Evolutionary conservation across 139 green algal species (phyloP), one percentile per base, ranked within the genome.

Genomic region (Micractinium sp.): DNA sequence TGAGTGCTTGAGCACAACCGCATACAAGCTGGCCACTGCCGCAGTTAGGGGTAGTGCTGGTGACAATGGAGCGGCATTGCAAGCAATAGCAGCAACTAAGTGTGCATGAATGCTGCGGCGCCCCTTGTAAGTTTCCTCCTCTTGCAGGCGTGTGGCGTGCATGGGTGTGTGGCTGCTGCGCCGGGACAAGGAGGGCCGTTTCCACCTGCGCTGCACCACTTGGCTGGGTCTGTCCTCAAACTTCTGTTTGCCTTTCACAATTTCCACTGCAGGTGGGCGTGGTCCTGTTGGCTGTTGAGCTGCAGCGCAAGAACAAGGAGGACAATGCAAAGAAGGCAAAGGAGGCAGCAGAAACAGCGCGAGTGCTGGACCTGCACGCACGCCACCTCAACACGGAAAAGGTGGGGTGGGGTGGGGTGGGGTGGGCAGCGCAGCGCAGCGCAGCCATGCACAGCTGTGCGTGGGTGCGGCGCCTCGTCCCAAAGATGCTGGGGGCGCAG

Each of bases 291-390:
- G 33, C 87, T 16, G 33, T 92, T 35, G 90, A 92, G 71, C 67
- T 91, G 29, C 20, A 92, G 15, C 81, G 90, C 13, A 91, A 91
- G 87, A 81, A 85, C 53, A 86, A 84, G 27, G 90, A 92, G 56
- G 90, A 92, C 29, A 36, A 14, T 1, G 87, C 53, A 16, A 92
- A 92, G 87, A 91, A 87, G 20, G 41, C 31, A 29, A 90, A 79
- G 38, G 86, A 79, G 31, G 63, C 39, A 12, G 38, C 56, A 3
- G 86, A 79, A 18, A 86, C 73, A 31, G n/a, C 39, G 31, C 60
- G 25, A 4, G 83, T 85, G 9, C 35, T 38, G 1, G 60, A 67
- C 18, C 60, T 89, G 86, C 86, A 89, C 25, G 76, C 85, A 36
- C 86, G 61, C 9, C 86, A 89, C 36, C 41, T 89, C 76, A 41